Evolutionary conservation across 116 monocot species (phyloP).

Genomic region (Papilionanthe hybrid): DNA sequence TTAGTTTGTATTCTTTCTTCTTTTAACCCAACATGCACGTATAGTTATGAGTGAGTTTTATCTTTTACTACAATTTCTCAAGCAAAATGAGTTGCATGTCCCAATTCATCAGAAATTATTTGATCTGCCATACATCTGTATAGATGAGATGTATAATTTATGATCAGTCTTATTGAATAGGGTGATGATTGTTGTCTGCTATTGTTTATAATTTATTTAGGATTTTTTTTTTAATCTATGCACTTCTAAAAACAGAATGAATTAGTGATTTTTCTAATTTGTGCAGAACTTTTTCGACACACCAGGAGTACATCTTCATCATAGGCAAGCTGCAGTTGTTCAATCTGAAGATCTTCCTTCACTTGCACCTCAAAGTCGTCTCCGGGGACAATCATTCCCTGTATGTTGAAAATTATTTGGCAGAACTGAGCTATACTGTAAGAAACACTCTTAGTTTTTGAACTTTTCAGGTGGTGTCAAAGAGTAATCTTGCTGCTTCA

Average conservation of each 20-base stretch:
- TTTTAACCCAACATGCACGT: no score
- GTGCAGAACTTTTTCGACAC: conserved; percentile 88
- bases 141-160: not conserved
- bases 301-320: conserved; percentile 96
- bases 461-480: conserved; percentile 33
- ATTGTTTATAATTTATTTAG: not conserved
- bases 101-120: not conserved
- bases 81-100: not conserved
- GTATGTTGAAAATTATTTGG: conserved; percentile 31
- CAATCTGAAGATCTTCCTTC: conserved; percentile 80
- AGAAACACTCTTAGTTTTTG: not conserved
- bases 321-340: conserved; percentile 89
- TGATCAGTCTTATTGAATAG: not conserved
- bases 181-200: not conserved
- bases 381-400: conserved; percentile 59
- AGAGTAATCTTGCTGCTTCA: conserved; percentile 7
- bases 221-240: not conserved
- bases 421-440: not conserved
- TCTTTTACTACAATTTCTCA: no score
- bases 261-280: not conserved
- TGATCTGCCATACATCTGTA: not conserved
- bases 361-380: conserved; percentile 89
- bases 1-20: no score
- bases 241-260: not conserved
- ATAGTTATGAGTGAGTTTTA: no score